These are phyloP conservation scores for Fusarium sp. DNA, from an alignment of 2,329 filamentous ascomycete genomes.

Conservation along the genomic window DNA sequence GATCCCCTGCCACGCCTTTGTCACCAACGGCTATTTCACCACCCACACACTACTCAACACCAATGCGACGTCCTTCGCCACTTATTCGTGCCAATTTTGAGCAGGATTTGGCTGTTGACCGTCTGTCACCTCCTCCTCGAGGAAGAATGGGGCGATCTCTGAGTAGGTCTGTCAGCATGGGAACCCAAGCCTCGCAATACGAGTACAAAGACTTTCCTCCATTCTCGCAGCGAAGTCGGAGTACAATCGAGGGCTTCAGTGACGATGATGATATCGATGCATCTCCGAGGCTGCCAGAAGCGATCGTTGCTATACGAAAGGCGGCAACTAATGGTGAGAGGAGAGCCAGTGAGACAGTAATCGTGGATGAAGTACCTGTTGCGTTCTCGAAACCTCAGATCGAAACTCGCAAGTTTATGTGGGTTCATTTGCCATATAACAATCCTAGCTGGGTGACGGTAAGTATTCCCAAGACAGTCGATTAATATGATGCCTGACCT, in stretches of 20 bases:
- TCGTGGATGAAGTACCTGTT: constrained; percentile 42
- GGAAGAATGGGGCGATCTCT: constrained; percentile 43
- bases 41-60: constrained; percentile 42
- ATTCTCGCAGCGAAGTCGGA: constrained; percentile 48
- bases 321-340: constrained; percentile 30
- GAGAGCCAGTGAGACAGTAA: constrained; percentile 38
- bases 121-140: constrained; percentile 47
- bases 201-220: constrained; percentile 49
- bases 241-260: constrained; percentile 38
- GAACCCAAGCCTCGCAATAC: constrained; percentile 43
- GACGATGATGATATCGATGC: constrained; percentile 43
- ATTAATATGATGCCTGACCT: not conserved
- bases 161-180: constrained; percentile 48
- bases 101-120: constrained; percentile 50
- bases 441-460: constrained; percentile 68
- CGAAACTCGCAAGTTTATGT: constrained; percentile 59
- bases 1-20: constrained; percentile 35
- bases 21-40: constrained; percentile 41
- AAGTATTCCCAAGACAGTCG: not conserved
- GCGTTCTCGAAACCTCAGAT: constrained; percentile 47
- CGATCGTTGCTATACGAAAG: constrained; percentile 44
- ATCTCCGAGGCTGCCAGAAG: constrained; percentile 46
- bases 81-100: constrained; percentile 49
- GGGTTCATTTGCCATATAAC: constrained; percentile 65
- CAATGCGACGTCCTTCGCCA: constrained; percentile 44